These are phyloP conservation scores for Salix purpurea DNA, from an alignment of 345 rosid genomes.

Conservation along the genomic window DNA sequence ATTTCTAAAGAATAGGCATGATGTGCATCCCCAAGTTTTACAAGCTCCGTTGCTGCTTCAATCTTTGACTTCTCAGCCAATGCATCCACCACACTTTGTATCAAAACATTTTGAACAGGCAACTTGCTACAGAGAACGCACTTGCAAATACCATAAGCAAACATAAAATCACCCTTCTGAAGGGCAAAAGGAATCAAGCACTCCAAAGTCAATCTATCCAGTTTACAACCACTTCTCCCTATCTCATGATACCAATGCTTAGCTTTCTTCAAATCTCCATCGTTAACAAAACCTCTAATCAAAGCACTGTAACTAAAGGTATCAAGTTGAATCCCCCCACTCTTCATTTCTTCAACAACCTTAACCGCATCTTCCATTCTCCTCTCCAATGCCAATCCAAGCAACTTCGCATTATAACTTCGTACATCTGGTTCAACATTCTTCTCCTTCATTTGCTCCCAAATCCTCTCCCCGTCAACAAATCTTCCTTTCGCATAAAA, in stretches of 20 bases:
- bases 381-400: constrained; percentile 43
- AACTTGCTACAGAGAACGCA: constrained; percentile 27
- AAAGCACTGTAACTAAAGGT: constrained; percentile 50
- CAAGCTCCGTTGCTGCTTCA: constrained; percentile 56
- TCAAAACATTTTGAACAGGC: constrained; percentile 29
- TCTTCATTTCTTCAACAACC: constrained; percentile 42
- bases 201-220: constrained; percentile 36
- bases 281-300: constrained; percentile 45
- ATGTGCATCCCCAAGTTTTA: constrained; percentile 44
- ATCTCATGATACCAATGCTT: constrained; percentile 51
- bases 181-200: constrained; percentile 42
- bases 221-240: constrained; percentile 21
- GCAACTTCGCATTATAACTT: constrained; percentile 54
- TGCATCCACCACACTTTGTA: constrained; percentile 50
- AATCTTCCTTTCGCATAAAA: constrained; percentile 40
- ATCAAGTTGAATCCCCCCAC: constrained; percentile 41
- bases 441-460: constrained; percentile 39
- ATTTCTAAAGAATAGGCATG: constrained; percentile 14
- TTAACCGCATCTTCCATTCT: constrained; percentile 42
- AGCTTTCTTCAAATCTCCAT: constrained; percentile 41
- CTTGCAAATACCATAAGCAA: constrained; percentile 45
- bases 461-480: constrained; percentile 42
- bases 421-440: constrained; percentile 39
- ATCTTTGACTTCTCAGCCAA: constrained; percentile 44
- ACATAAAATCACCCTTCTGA: constrained; percentile 49